These are phyloP conservation scores for Talaromyces thailandensis DNA, from an alignment of 495 filamentous ascomycete species.

Conservation along the genomic window DNA sequence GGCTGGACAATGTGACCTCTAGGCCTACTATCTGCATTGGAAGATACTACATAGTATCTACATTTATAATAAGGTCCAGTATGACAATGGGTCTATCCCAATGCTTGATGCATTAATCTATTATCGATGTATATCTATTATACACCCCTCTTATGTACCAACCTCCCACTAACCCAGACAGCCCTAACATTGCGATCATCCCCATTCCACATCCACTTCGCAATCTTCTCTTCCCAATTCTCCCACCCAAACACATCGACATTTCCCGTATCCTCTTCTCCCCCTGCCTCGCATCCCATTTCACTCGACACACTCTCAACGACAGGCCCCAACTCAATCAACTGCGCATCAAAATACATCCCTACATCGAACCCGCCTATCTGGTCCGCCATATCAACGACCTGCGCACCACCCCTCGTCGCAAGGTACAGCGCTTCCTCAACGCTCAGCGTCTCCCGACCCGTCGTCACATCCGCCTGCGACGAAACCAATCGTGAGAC, in stretches of 20 bases:
- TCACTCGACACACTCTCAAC: conserved; percentile 13
- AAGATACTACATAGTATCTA: too few relatives aligned
- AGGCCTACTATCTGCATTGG: neutral
- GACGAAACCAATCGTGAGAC: conserved; percentile 48
- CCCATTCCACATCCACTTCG: conserved; percentile 85
- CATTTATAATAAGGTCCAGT: too few relatives aligned
- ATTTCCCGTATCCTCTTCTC: neutral
- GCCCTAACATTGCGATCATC: conserved; percentile 72
- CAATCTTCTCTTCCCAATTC: conserved; percentile 62
- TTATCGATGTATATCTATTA: neutral
- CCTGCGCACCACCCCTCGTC: conserved; percentile 69
- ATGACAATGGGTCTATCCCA: neutral
- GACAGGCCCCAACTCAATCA: conserved; percentile 52
- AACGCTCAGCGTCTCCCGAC: conserved; percentile 41
- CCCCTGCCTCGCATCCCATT: neutral
- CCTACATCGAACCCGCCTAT: conserved; percentile 75
- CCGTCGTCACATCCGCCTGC: conserved; percentile 7
- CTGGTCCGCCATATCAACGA: conserved; percentile 57
- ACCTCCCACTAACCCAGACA: conserved; percentile 72
- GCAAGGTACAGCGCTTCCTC: conserved; percentile 84
- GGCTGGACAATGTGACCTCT: neutral
- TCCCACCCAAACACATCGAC: conserved; percentile 89
- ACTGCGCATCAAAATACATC: conserved; percentile 85
- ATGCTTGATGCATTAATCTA: neutral
- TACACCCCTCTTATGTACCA: conserved; percentile 49